Percentiles rank a stretch among this genome's conserved stretches.
Conservation (phyloP, 2,329 filamentous ascomycete genomes). For the Tolypocladium amazonense region DNA sequence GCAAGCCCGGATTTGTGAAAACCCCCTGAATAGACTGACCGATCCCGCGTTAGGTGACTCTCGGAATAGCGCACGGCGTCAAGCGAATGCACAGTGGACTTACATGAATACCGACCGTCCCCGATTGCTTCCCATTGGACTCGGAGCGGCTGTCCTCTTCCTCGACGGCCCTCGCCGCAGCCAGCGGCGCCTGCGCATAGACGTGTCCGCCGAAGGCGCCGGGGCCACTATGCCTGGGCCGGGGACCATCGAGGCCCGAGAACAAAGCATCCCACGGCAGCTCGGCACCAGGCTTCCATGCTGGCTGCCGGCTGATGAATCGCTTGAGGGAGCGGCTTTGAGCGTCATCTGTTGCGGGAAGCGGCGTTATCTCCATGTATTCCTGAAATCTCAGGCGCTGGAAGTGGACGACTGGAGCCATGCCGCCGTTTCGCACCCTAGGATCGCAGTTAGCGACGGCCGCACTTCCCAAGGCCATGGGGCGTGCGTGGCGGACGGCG, state of each 20-base stretch:
- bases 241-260: slow-evolving; percentile 4
- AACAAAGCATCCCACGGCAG: slow-evolving; percentile 16
- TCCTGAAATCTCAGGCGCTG: slow-evolving; percentile 17
- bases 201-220: slow-evolving; percentile 27
- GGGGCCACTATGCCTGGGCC: slow-evolving; percentile 4
- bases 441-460: background rate
- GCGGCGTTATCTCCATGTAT: slow-evolving; percentile 14
- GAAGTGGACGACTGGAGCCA: slow-evolving; percentile 1
- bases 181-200: slow-evolving; percentile 25
- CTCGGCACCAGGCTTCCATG: slow-evolving; percentile 20
- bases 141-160: slow-evolving; percentile 14
- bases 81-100: slow-evolving; percentile 7
- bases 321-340: slow-evolving; percentile 6
- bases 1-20: slow-evolving; percentile 36
- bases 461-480: background rate
- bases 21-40: slow-evolving; percentile 43
- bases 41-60: background rate
- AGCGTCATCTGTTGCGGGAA: slow-evolving; percentile 8
- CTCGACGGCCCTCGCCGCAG: slow-evolving; percentile 22
- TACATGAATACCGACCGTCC: slow-evolving; percentile 25
- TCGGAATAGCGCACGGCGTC: background rate
- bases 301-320: slow-evolving; percentile 20
- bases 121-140: slow-evolving; percentile 3
- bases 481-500: background rate
- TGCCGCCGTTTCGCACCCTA: slow-evolving; percentile 1